Conservation (phyloP, 2,329 filamentous ascomycete species). For the Pleurostoma richardsiae region DNA sequence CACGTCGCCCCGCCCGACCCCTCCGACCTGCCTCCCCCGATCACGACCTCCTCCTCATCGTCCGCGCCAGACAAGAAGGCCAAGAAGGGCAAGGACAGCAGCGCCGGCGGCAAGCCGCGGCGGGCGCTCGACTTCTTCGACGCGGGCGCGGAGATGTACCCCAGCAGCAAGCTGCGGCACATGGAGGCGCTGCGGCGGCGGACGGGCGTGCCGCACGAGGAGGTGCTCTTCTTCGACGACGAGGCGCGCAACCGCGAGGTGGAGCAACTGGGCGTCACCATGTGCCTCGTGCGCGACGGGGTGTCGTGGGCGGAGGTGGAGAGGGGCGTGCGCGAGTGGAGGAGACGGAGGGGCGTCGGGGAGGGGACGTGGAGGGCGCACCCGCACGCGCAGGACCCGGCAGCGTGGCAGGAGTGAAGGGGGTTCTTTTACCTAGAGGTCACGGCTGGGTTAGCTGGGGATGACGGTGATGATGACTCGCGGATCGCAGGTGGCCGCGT, state of each 20-base stretch:
- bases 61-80: slow-evolving; percentile 9
- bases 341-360: slow-evolving; percentile 56
- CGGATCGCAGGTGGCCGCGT: too few species aligned
- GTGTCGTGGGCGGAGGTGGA: slow-evolving; percentile 74
- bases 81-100: slow-evolving; percentile 16
- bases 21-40: slow-evolving; percentile 12
- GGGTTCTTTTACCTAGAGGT: background rate
- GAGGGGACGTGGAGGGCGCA: too few species aligned
- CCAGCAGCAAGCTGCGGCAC: slow-evolving; percentile 78
- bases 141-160: slow-evolving; percentile 61
- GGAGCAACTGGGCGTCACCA: slow-evolving; percentile 71
- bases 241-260: slow-evolving; percentile 84
- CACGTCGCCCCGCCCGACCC: slow-evolving; percentile 40
- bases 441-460: too few species aligned
- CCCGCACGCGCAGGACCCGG: too few species aligned
- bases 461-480: too few species aligned
- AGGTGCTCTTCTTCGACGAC: slow-evolving; percentile 97
- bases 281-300: slow-evolving; percentile 77
- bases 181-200: slow-evolving; percentile 69
- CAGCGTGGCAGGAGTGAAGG: background rate
- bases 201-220: slow-evolving; percentile 66
- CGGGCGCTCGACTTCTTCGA: slow-evolving; percentile 56
- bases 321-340: slow-evolving; percentile 74
- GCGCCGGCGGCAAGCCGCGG: slow-evolving; percentile 24
- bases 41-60: too few species aligned